phyloP scores from a whole-genome alignment of 176 grass and related monocot species.

The Cenchrus americanus region DNA sequence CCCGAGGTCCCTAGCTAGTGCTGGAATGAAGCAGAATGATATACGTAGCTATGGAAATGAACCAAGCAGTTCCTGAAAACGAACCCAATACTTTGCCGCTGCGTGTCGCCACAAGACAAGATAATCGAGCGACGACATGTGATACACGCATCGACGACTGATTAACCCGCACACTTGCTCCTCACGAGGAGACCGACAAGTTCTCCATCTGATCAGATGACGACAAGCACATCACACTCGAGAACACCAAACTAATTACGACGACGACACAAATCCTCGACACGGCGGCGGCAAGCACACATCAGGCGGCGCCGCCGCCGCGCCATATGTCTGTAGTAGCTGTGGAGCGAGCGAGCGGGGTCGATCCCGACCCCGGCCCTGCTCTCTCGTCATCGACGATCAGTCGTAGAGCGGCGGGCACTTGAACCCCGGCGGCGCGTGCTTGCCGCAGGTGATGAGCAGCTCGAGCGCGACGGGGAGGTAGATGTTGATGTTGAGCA shows the following conservation, averaged over 20 bases:
- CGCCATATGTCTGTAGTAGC: too few relatives aligned
- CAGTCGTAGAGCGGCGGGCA: slow-evolving; percentile 57
- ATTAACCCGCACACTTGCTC: background rate
- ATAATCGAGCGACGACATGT: background rate
- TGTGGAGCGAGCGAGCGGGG: too few relatives aligned
- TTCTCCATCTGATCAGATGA: background rate
- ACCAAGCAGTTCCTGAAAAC: background rate
- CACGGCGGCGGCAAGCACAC: too few relatives aligned
- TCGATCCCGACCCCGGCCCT: too few relatives aligned
- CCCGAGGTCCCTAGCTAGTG: too few relatives aligned
- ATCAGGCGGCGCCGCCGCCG: too few relatives aligned
- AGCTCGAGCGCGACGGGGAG: slow-evolving; percentile 75
- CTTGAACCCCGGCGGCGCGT: slow-evolving; percentile 60
- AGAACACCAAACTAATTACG: background rate
- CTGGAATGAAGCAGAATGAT: too few relatives aligned
- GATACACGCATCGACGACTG: background rate
- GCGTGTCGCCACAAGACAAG: background rate
- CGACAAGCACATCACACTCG: background rate
- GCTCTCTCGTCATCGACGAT: background rate
- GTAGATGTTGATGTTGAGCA: slow-evolving; percentile 72
- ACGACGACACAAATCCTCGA: too few relatives aligned
- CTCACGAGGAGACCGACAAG: background rate
- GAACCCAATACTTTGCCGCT: background rate
- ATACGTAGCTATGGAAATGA: too few relatives aligned
- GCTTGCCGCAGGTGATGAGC: slow-evolving; percentile 76